Conservation (phyloP, 2,329 filamentous ascomycete species). For the Dryadomyces quercivorus region DNA sequence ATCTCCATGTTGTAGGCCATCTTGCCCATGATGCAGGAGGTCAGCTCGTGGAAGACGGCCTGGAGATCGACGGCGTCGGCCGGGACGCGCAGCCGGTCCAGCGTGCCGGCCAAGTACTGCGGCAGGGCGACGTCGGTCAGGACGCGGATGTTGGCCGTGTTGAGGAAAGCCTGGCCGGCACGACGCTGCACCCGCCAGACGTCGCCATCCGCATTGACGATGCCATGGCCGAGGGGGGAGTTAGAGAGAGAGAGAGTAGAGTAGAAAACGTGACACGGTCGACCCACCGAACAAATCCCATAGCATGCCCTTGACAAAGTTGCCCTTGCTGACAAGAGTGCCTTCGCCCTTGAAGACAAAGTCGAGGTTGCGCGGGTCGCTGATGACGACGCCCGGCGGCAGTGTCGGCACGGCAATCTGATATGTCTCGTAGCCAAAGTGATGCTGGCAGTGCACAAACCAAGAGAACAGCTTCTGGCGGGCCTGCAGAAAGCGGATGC, state of each 20-base stretch:
- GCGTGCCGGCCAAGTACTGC: conserved; percentile 32
- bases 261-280: background rate
- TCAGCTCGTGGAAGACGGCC: conserved; percentile 49
- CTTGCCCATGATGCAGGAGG: conserved; percentile 52
- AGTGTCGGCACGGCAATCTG: conserved; percentile 50
- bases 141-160: conserved; percentile 40
- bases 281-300: conserved; percentile 46
- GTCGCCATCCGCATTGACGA: conserved; percentile 55
- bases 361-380: conserved; percentile 48
- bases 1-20: conserved; percentile 62
- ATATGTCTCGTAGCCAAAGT: conserved; percentile 47
- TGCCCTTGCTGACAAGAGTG: conserved; percentile 44
- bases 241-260: background rate
- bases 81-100: conserved; percentile 23
- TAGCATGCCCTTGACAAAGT: conserved; percentile 46
- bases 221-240: conserved; percentile 36
- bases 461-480: conserved; percentile 49
- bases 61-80: conserved; percentile 46
- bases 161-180: conserved; percentile 48
- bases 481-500: conserved; percentile 46
- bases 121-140: conserved; percentile 47
- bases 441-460: conserved; percentile 46
- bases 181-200: conserved; percentile 51
- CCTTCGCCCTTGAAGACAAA: conserved; percentile 50
- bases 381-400: conserved; percentile 50